These are phyloP conservation scores for Epicoccum sorghinum DNA, from an alignment of 2,329 filamentous ascomycete species.

Conservation along the genomic window DNA sequence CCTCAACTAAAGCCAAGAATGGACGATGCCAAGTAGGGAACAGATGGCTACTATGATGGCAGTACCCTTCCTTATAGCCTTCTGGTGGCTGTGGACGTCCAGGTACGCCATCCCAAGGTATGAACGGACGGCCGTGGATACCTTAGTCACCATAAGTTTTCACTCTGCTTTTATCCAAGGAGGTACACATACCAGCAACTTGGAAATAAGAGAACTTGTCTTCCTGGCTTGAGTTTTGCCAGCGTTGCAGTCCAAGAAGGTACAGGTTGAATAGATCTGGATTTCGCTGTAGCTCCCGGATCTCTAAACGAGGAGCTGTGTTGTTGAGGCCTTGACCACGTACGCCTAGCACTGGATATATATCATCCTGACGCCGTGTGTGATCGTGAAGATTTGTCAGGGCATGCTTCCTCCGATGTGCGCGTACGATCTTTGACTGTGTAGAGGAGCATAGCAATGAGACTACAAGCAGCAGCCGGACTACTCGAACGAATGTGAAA, in stretches of 20 bases:
- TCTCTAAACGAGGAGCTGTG: slow-evolving; percentile 63
- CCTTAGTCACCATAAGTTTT: slow-evolving; percentile 53
- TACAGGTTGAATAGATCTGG: slow-evolving; percentile 75
- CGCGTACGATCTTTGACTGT: slow-evolving; percentile 1
- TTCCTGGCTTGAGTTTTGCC: slow-evolving; percentile 70
- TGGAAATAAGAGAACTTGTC: slow-evolving; percentile 75
- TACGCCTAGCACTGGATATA: slow-evolving; percentile 32
- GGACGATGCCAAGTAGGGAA: slow-evolving; percentile 85
- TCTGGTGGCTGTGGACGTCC: slow-evolving; percentile 38
- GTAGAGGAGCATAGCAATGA: background rate
- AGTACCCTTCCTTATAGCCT: slow-evolving; percentile 70
- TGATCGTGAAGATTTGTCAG: slow-evolving; percentile 1
- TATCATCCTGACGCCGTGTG: slow-evolving; percentile 1
- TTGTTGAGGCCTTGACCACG: slow-evolving; percentile 25
- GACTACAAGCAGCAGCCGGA: slow-evolving; percentile 6
- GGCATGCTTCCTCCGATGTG: slow-evolving; percentile 6
- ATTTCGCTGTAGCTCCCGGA: slow-evolving; percentile 67
- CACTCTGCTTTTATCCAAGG: no score
- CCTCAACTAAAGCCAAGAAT: slow-evolving; percentile 69
- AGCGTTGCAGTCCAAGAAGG: slow-evolving; percentile 72
- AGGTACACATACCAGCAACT: slow-evolving; percentile 65
- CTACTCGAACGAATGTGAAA: background rate
- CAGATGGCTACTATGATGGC: slow-evolving; percentile 74
- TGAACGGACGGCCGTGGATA: slow-evolving; percentile 77
- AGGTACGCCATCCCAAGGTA: slow-evolving; percentile 61